phyloP scores from a whole-genome alignment of 305 asterid species.

The Fraxinus sp. region DNA sequence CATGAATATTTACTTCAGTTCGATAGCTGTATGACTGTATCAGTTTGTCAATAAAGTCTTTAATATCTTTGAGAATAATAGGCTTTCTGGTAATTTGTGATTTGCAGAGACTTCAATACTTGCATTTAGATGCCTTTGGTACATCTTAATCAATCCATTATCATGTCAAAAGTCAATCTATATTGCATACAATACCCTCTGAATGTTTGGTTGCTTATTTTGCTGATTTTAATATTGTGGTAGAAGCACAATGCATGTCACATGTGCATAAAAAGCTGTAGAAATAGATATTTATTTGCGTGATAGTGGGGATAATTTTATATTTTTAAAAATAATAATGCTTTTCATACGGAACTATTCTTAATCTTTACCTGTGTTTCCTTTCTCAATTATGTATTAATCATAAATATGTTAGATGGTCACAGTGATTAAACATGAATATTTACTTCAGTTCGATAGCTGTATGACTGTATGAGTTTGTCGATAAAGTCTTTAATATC shows the following conservation, averaged over 20 bases:
- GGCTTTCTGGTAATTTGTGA: neutral
- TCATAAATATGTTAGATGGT: neutral
- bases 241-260: neutral
- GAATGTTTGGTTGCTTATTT: neutral
- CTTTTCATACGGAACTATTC: too few relatives aligned
- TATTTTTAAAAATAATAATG: neutral
- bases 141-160: neutral
- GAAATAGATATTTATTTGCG: neutral
- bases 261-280: neutral
- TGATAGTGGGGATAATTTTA: neutral
- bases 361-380: neutral
- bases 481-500: neutral
- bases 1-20: neutral
- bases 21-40: neutral
- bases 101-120: neutral
- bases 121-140: neutral
- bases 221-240: constrained; percentile 1
- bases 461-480: neutral
- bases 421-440: neutral
- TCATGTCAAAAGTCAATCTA: neutral
- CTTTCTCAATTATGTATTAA: neutral
- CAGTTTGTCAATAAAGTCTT: neutral
- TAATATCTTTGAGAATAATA: neutral
- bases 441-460: neutral
- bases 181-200: neutral